Evolutionary conservation across 768 basidiomycete species (phyloP).

Genomic region (Leccinum variicolor): DNA sequence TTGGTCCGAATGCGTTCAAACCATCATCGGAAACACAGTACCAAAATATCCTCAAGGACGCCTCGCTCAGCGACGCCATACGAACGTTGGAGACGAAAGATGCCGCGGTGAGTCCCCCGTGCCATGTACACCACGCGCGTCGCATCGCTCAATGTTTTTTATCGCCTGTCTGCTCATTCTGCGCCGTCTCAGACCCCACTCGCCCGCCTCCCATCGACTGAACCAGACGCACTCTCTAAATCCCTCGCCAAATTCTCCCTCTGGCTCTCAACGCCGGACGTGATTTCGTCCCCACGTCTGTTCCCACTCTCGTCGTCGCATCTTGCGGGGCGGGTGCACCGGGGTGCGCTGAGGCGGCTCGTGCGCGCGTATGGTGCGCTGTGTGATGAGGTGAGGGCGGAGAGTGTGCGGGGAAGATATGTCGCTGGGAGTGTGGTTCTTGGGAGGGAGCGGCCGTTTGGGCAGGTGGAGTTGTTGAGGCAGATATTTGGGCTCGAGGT

Average conservation of each 20-base stretch:
- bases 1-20: too few species aligned
- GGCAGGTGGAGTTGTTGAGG: slow-evolving; percentile 66
- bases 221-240: slow-evolving; percentile 57
- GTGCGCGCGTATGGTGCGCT: slow-evolving; percentile 67
- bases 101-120: slow-evolving; percentile 12
- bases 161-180: neutral
- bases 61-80: slow-evolving; percentile 26
- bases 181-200: slow-evolving; percentile 57
- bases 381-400: slow-evolving; percentile 72
- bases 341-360: slow-evolving; percentile 65
- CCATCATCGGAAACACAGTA: slow-evolving; percentile 3
- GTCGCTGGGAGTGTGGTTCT: slow-evolving; percentile 88
- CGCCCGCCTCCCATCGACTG: slow-evolving; percentile 62
- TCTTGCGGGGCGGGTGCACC: slow-evolving; percentile 70
- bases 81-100: slow-evolving; percentile 23
- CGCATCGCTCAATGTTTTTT: neutral
- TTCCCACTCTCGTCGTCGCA: slow-evolving; percentile 65
- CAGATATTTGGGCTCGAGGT: slow-evolving; percentile 77
- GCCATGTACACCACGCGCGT: neutral
- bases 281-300: slow-evolving; percentile 78
- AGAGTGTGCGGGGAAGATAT: slow-evolving; percentile 59
- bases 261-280: slow-evolving; percentile 82
- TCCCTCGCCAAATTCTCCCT: slow-evolving; percentile 70
- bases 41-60: slow-evolving; percentile 25
- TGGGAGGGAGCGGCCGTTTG: slow-evolving; percentile 81